Evolutionary conservation across 108 stramenopile genomes (phyloP).

Genomic region (Cyclotella atomus): DNA sequence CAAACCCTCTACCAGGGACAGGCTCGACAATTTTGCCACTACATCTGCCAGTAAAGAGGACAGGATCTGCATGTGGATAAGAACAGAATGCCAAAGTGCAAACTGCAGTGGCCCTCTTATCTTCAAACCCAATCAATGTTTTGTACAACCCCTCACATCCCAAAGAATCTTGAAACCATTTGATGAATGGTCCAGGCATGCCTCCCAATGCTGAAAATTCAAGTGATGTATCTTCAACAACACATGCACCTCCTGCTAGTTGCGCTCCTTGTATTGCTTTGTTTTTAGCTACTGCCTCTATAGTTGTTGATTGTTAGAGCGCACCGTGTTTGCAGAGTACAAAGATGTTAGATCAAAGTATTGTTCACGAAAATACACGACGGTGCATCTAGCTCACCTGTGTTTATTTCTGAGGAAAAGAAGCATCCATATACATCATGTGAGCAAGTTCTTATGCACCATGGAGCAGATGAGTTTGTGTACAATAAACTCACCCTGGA

Average conservation of each 20-base stretch:
- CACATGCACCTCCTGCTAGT: slow-evolving; percentile 81
- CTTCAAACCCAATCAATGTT: slow-evolving; percentile 91
- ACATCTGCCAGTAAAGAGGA: slow-evolving; percentile 87
- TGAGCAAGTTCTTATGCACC: too few species aligned
- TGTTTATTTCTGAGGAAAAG: slow-evolving; percentile 65
- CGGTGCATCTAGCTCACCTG: slow-evolving; percentile 20
- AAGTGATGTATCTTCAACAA: slow-evolving; percentile 97
- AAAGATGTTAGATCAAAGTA: neutral
- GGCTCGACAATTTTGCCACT: slow-evolving; percentile 91
- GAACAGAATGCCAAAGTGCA: slow-evolving; percentile 97
- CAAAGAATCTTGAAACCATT: slow-evolving; percentile 96
- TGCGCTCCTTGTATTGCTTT: slow-evolving; percentile 90
- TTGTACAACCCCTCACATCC: slow-evolving; percentile 87
- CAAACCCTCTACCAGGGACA: slow-evolving; percentile 87
- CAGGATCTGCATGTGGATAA: slow-evolving; percentile 93
- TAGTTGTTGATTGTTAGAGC: neutral
- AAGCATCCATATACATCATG: neutral
- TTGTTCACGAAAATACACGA: neutral
- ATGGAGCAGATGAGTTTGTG: too few species aligned
- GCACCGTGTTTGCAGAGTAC: neutral
- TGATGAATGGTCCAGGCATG: slow-evolving; percentile 99
- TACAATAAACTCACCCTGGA: slow-evolving; percentile 67
- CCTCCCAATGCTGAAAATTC: slow-evolving; percentile 96
- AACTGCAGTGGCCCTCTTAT: slow-evolving; percentile 95
- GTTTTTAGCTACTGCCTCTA: slow-evolving; percentile 82